phyloP scores from a whole-genome alignment of 176 grass and related monocot genomes.

The Aegilops longissima region DNA sequence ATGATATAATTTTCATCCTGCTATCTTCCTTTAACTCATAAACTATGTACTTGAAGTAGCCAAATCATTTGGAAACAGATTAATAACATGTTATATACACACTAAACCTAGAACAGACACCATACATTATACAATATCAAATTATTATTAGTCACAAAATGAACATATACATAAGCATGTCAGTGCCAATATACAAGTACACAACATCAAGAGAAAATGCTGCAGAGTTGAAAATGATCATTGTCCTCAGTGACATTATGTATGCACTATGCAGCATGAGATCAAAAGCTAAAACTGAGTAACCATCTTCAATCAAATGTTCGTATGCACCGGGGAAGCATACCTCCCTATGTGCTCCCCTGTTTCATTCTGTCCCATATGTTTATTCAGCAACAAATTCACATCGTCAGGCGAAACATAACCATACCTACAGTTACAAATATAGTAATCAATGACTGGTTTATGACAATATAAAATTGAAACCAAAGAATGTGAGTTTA shows the following conservation, averaged over 20 bases:
- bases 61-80: neutral
- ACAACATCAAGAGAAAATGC: constrained; percentile 17
- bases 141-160: neutral
- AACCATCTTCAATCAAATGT: neutral
- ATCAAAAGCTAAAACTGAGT: neutral
- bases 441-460: constrained; percentile 15
- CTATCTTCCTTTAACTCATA: neutral
- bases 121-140: neutral
- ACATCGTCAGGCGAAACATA: constrained; percentile 95
- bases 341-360: constrained; percentile 87
- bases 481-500: neutral
- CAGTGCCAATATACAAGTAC: neutral
- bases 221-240: neutral
- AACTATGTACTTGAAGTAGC: neutral
- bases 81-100: neutral
- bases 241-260: neutral
- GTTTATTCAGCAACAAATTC: constrained; percentile 65
- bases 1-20: neutral
- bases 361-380: constrained; percentile 69
- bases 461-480: neutral
- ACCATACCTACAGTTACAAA: constrained; percentile 80
- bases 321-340: neutral
- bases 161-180: neutral
- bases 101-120: neutral
- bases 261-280: too few relatives aligned